Evolutionary conservation across 148 eudicot genomes (phyloP), one percentile per base, ranked within the genome.

Genomic region (Spergularia bocconei): DNA sequence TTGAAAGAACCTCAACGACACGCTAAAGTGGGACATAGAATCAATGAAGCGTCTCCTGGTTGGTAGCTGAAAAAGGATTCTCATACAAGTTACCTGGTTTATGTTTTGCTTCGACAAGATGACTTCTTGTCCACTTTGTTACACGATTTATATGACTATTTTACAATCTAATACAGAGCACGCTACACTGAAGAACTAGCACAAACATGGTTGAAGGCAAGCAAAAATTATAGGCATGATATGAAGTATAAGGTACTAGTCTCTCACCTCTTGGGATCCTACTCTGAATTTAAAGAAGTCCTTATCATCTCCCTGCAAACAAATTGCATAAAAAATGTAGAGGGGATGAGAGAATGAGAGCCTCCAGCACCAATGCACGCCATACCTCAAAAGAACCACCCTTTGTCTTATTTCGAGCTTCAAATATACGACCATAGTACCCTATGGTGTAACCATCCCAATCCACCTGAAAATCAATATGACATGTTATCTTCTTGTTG

Each of bases 391-490:
- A 91, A 69, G 98, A 94, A 78, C 98, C 98, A 58, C 98, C 97
- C 88, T 94, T 94, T 33, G 98, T 90, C 84, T 91, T 94, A 83
- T 94, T 94, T 47, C 98, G 91, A 82, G 98, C 98, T 89, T 94
- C 98, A 79, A 94, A 91, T 84, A 94, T 94, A 71, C 98, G 96
- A 19, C 98, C 98, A 81, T 94, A 94, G 80, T 94, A 94, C 77
- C 98, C 98, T 71, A 94, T 94, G 63, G 98, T 94, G 90, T 86
- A 94, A 57, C 98, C 98, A 87, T 87, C 98, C 98, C 98, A 94
- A 61, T 94, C 98, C 71, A 94, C 97, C 98, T 94, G 79, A 78
- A 82, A 75, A 51, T 54, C 19, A 77, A 67, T 48, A 77, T 54
- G 57, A 64, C 13, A 80, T 57, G 63, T 67, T 80, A 61, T 16